These are phyloP conservation scores for Sarcomyxa edulis DNA, from an alignment of 768 basidiomycete genomes.

Conservation along the genomic window DNA sequence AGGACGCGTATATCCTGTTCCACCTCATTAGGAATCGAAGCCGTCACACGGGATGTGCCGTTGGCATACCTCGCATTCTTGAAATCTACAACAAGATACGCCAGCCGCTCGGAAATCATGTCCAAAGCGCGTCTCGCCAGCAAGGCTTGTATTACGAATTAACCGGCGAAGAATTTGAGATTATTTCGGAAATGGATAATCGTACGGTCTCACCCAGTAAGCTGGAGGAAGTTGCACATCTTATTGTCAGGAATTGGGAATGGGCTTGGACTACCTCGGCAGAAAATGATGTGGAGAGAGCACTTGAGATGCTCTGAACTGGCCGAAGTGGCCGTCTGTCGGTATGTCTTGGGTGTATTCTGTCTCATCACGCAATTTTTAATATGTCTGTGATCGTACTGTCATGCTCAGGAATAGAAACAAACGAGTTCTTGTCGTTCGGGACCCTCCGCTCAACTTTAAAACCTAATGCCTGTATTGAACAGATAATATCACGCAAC, in stretches of 20 bases:
- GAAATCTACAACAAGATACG: constrained; percentile 21
- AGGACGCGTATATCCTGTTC: constrained; percentile 35
- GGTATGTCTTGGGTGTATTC: too few relatives aligned
- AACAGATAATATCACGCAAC: too few relatives aligned
- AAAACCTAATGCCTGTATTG: too few relatives aligned
- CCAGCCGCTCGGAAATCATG: constrained; percentile 19
- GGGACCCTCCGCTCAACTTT: too few relatives aligned
- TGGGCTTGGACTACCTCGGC: constrained; percentile 23
- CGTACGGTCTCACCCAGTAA: constrained; percentile 13
- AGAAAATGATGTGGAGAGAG: constrained; percentile 17
- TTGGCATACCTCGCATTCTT: constrained; percentile 21
- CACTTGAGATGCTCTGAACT: too few relatives aligned
- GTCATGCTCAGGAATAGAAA: too few relatives aligned
- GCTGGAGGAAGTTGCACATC: constrained; percentile 11
- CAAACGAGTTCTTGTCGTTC: too few relatives aligned
- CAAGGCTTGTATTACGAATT: constrained; percentile 17
- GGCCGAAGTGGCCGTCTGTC: too few relatives aligned
- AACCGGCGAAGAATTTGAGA: constrained; percentile 21
- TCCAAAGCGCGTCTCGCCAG: constrained; percentile 14
- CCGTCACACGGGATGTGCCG: constrained; percentile 9
- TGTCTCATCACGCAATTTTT: too few relatives aligned
- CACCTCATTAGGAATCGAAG: constrained; percentile 16
- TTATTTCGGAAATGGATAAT: constrained; percentile 15
- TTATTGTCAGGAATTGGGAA: constrained; percentile 17
- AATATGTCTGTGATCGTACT: too few relatives aligned